Evolutionary conservation across 176 grass and related monocot species (phyloP).

Genomic region (Thinopyrum elongatum): DNA sequence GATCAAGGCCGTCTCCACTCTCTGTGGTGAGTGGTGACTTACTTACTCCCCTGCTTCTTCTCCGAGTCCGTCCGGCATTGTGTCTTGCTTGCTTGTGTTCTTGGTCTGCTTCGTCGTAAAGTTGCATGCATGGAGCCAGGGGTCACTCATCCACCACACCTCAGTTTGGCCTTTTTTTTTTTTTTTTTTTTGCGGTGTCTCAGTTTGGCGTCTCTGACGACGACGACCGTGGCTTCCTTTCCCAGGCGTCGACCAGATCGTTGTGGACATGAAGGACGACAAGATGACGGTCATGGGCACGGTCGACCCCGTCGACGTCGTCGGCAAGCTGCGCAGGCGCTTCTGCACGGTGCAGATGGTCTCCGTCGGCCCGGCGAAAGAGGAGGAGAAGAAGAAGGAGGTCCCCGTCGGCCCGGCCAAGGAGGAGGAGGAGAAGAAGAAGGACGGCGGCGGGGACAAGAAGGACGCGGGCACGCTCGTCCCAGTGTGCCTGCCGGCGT

Average conservation of each 20-base stretch:
- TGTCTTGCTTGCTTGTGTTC: not conserved
- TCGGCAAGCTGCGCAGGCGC: conserved; percentile 38
- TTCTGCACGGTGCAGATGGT: conserved; percentile 20
- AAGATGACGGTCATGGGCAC: not conserved
- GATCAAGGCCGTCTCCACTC: conserved; percentile 56
- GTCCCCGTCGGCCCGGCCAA: conserved; percentile 44
- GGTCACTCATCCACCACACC: too few species aligned
- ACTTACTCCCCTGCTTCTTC: not conserved
- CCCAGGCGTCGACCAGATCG: not conserved
- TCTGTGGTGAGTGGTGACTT: conserved; percentile 36
- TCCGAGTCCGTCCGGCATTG: too few species aligned
- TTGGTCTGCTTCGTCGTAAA: too few species aligned
- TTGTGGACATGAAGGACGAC: not conserved
- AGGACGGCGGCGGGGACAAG: too few species aligned
- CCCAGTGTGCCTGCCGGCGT: too few species aligned
- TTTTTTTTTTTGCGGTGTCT: too few species aligned
- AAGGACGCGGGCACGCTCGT: too few species aligned
- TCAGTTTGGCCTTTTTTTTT: too few species aligned
- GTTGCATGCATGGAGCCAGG: too few species aligned
- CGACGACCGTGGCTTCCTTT: too few species aligned
- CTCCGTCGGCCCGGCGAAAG: conserved; percentile 55
- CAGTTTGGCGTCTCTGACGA: too few species aligned
- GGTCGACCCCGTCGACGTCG: not conserved
- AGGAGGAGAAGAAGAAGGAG: conserved; percentile 45
- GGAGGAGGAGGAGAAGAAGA: too few species aligned